phyloP scores from a whole-genome alignment of 306 rosid species.

The Vigna angularis region DNA sequence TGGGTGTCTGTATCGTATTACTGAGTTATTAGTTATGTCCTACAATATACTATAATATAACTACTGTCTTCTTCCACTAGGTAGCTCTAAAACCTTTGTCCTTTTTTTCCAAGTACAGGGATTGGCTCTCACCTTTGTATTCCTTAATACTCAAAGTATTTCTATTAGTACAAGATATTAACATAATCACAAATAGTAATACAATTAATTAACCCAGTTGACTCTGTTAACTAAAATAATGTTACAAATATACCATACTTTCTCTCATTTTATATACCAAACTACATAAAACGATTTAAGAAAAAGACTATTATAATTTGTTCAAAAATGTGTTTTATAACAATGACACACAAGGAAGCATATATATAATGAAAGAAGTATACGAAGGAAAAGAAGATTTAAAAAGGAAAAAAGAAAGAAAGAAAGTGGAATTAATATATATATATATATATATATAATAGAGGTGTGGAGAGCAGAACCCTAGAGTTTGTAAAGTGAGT shows the following conservation, averaged over 20 bases:
- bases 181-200: no score
- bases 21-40: background rate
- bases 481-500: background rate
- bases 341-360: no score
- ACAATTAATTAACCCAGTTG: no score
- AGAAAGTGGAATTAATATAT: no score
- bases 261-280: no score
- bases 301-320: no score
- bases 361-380: conserved; percentile 22
- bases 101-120: background rate
- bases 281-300: no score
- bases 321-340: no score
- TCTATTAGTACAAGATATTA: background rate
- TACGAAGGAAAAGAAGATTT: background rate
- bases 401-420: background rate
- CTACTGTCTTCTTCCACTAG: background rate
- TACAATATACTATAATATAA: background rate
- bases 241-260: no score
- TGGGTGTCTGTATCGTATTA: background rate
- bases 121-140: conserved; percentile 6
- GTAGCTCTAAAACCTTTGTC: background rate
- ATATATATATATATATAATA: no score
- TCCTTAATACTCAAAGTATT: background rate
- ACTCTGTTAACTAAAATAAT: no score
- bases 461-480: no score